Evolutionary conservation across 2,329 filamentous ascomycete species (phyloP).

Genomic region (Amphichorda felina): DNA sequence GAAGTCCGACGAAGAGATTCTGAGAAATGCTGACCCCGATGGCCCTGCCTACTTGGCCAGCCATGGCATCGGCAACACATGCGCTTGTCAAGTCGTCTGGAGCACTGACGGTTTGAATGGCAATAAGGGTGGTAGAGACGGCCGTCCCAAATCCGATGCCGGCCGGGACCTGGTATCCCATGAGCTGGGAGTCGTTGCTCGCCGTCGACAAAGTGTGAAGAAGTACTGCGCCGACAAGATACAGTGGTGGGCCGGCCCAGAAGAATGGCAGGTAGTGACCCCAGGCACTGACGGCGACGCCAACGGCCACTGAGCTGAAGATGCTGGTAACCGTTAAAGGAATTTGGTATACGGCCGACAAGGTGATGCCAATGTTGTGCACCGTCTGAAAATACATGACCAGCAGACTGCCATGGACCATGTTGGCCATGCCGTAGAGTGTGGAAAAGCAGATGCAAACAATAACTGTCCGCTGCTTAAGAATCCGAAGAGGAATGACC

Average conservation of each 20-base stretch:
- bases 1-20: not conserved
- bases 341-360: not conserved
- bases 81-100: not conserved
- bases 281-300: not conserved
- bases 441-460: not conserved
- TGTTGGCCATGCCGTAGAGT: not conserved
- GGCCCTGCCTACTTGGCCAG: not conserved
- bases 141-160: not conserved
- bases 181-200: not conserved
- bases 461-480: not conserved
- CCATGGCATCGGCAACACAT: not conserved
- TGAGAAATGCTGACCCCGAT: not conserved
- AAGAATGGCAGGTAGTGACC: slow-evolving; percentile 1
- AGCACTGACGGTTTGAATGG: not conserved
- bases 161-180: not conserved
- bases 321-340: not conserved
- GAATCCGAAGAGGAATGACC: not conserved
- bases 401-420: not conserved
- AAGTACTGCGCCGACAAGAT: slow-evolving; percentile 1
- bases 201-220: not conserved
- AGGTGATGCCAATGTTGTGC: not conserved
- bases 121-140: not conserved
- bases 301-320: not conserved
- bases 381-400: slow-evolving; percentile 1
- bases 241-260: not conserved